These are phyloP conservation scores for Heimioporus sp. DNA, from an alignment of 768 basidiomycete species.

Conservation along the genomic window DNA sequence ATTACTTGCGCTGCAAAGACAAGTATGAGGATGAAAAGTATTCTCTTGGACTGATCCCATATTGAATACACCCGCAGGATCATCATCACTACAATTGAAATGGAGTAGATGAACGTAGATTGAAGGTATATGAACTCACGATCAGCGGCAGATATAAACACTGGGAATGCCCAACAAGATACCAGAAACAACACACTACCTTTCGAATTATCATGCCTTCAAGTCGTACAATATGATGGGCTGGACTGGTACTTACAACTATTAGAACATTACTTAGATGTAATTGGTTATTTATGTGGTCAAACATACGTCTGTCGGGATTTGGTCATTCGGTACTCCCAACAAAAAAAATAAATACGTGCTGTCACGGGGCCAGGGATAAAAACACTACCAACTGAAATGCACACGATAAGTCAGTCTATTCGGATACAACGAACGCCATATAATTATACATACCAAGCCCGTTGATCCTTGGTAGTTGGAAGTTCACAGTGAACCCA, in stretches of 20 bases:
- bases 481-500: neutral
- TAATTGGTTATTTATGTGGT: no score
- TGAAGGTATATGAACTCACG: slow-evolving; percentile 2
- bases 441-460: slow-evolving; percentile 1
- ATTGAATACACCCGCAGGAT: slow-evolving; percentile 16
- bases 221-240: no score
- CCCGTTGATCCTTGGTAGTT: neutral
- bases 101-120: neutral
- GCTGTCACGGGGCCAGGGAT: slow-evolving; percentile 6
- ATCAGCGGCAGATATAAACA: slow-evolving; percentile 15
- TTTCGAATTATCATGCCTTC: neutral
- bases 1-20: neutral
- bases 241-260: slow-evolving; percentile 11
- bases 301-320: slow-evolving; percentile 2
- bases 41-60: slow-evolving; percentile 6
- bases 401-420: no score
- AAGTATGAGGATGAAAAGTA: slow-evolving; percentile 5
- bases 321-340: neutral
- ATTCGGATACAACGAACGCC: no score
- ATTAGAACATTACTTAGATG: neutral
- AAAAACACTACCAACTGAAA: slow-evolving; percentile 4
- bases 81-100: slow-evolving; percentile 12
- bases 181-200: neutral
- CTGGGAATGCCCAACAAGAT: slow-evolving; percentile 5
- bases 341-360: neutral